Base-by-base conservation (phyloP, 2,329 filamentous ascomycete genomes). In the Claviceps spartinae region DNA sequence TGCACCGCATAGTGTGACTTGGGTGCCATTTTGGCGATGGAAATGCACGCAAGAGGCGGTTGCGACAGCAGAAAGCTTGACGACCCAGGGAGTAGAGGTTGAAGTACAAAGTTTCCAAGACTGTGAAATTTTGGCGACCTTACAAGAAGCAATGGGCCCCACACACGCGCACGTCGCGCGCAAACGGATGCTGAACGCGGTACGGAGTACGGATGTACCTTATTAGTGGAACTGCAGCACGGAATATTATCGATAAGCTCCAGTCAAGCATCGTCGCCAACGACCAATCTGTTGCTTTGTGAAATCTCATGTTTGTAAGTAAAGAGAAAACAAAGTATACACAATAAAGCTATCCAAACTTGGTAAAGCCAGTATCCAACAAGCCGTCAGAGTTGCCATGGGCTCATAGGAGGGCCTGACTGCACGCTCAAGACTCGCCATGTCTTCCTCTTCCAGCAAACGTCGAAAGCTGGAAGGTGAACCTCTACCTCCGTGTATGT, bases 1-100 rank as follows among this genome's bases (percentile, higher is more conserved):
- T 68, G 63, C 18, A 68, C 59, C 56, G 67, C 63, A 59, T 58
- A 70, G 1, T 61, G 60, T 55, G 62, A 59, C 46, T 65, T 68
- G 51, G 65, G 64, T 52, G 65, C 67, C 67, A 70, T 70, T 55
- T 58, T 62, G 55, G 55, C 53, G 55, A 50, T 47, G 18, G 9
- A 9, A 20, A 3, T 22, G 50, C 47, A 47, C 47, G 44, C 40
- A 45, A 52, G 20, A 18, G 45, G 38, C 47, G 18, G 30, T 45
- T 48, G 42, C 44, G 43, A 44, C 37, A 52, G 42, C 50, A 40
- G 30, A 45, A 16, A 13, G 43, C 30, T 30, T 20, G 43, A 5
- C 22, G 30, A 16, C 30, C 48, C 47, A 42, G 40, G n/a, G 24
- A 48, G 11, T 38, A 37, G 43, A 37, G 45, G 47, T 37, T 47